These are phyloP conservation scores for Papiliotrema nemorosa DNA, from an alignment of 1,284 basidiomycete species.

Conservation along the genomic window DNA sequence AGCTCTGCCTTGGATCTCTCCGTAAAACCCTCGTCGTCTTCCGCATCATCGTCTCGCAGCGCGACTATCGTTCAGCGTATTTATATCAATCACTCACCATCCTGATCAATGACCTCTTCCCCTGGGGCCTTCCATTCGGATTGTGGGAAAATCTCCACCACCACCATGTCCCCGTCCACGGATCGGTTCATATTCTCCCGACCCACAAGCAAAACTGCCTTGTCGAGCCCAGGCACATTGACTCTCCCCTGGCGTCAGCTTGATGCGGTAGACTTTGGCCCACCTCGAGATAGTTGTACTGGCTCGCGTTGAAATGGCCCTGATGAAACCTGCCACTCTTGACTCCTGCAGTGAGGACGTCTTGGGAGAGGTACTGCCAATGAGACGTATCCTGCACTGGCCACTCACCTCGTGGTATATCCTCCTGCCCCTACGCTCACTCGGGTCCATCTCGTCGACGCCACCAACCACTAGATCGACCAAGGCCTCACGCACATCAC, in stretches of 20 bases:
- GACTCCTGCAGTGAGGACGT: conserved; percentile 74
- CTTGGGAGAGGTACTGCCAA: conserved; percentile 72
- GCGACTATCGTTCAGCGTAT: conserved; percentile 57
- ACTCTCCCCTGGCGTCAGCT: conserved; percentile 65
- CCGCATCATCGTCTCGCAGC: conserved; percentile 84
- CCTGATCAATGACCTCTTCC: conserved; percentile 91
- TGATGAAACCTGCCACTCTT: conserved; percentile 81
- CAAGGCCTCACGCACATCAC: conserved; percentile 56
- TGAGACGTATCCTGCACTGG: conserved; percentile 6
- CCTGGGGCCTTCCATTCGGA: conserved; percentile 89
- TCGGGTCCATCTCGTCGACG: conserved; percentile 53
- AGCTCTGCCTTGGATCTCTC: conserved; percentile 40
- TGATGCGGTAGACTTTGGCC: conserved; percentile 15
- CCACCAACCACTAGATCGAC: conserved; percentile 73
- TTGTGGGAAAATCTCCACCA: conserved; percentile 82
- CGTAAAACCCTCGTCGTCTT: conserved; percentile 56
- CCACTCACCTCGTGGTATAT: conserved; percentile 70
- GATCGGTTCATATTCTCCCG: conserved; percentile 94
- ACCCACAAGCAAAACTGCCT: conserved; percentile 80
- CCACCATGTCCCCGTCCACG: conserved; percentile 90
- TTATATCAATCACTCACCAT: conserved; percentile 62
- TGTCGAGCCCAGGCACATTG: conserved; percentile 65
- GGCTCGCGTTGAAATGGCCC: conserved; percentile 92
- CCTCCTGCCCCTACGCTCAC: conserved; percentile 52
- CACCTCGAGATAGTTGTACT: conserved; percentile 93